Evolutionary conservation across 2,329 filamentous ascomycete genomes (phyloP).

Genomic region (Hymenotorrendiella dingleyae): DNA sequence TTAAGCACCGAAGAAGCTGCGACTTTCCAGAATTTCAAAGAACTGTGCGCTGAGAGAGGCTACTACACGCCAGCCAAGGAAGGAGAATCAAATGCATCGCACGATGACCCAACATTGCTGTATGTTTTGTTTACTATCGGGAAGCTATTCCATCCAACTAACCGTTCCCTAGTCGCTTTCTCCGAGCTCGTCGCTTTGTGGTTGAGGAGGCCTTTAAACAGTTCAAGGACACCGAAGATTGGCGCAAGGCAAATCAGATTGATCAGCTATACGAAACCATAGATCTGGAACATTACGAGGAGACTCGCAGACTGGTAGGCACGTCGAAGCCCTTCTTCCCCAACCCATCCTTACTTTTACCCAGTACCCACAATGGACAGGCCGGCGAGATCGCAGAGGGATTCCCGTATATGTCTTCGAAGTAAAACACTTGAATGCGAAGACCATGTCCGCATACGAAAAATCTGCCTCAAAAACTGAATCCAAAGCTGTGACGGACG

Average conservation of each 20-base stretch:
- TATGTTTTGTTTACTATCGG: no score
- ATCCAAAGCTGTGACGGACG: slow-evolving; percentile 57
- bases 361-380: slow-evolving; percentile 92
- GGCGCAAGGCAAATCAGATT: slow-evolving; percentile 74
- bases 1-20: slow-evolving; percentile 62
- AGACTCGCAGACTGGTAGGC: slow-evolving; percentile 67
- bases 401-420: slow-evolving; percentile 92
- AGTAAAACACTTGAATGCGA: slow-evolving; percentile 74
- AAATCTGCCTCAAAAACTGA: slow-evolving; percentile 49
- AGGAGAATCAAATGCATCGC: slow-evolving; percentile 41
- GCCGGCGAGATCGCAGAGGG: slow-evolving; percentile 80
- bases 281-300: slow-evolving; percentile 77
- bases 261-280: slow-evolving; percentile 80
- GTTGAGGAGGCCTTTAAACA: slow-evolving; percentile 73
- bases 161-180: slow-evolving; percentile 57
- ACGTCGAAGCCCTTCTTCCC: slow-evolving; percentile 17
- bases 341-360: slow-evolving; percentile 13
- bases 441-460: slow-evolving; percentile 75
- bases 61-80: slow-evolving; percentile 49
- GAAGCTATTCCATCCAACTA: not conserved
- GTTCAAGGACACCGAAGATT: slow-evolving; percentile 83
- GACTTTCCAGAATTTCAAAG: slow-evolving; percentile 68
- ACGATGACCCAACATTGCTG: slow-evolving; percentile 70
- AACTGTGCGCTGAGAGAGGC: slow-evolving; percentile 56
- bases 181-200: slow-evolving; percentile 78